Evolutionary conservation across 257 asterid genomes (phyloP).

Genomic region (Nicotiana noctiflora): DNA sequence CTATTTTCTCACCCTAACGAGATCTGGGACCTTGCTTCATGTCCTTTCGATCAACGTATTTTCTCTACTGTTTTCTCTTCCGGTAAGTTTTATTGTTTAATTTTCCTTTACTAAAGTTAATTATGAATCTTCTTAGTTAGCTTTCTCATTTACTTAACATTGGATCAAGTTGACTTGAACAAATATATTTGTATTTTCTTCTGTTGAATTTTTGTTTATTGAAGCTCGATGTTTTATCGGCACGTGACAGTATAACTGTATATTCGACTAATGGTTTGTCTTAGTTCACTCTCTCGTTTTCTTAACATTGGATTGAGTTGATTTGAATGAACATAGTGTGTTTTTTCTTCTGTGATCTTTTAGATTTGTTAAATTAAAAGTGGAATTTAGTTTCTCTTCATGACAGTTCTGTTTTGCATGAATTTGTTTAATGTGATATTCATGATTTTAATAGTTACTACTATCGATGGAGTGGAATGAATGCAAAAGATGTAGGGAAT

Average conservation of each 20-base stretch:
- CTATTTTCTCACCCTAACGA: slow-evolving; percentile 87
- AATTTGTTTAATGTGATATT: not conserved
- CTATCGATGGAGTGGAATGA: not conserved
- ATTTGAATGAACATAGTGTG: not conserved
- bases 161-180: too few species aligned
- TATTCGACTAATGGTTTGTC: not conserved
- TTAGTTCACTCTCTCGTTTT: not conserved
- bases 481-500: not conserved
- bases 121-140: too few species aligned
- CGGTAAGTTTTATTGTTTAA: slow-evolving; percentile 28
- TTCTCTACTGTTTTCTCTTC: slow-evolving; percentile 90
- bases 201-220: too few species aligned
- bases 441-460: not conserved
- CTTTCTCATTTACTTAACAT: too few species aligned
- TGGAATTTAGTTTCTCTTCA: not conserved
- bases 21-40: slow-evolving; percentile 94
- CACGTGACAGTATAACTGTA: too few species aligned
- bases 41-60: slow-evolving; percentile 88
- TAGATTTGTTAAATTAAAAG: not conserved
- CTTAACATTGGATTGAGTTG: not conserved
- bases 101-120: too few species aligned
- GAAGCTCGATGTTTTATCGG: too few species aligned
- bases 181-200: too few species aligned
- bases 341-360: not conserved
- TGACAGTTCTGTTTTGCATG: not conserved